phyloP scores from a whole-genome alignment of 2,329 filamentous ascomycete species.

The Dothidotthia symphoricarpi region DNA sequence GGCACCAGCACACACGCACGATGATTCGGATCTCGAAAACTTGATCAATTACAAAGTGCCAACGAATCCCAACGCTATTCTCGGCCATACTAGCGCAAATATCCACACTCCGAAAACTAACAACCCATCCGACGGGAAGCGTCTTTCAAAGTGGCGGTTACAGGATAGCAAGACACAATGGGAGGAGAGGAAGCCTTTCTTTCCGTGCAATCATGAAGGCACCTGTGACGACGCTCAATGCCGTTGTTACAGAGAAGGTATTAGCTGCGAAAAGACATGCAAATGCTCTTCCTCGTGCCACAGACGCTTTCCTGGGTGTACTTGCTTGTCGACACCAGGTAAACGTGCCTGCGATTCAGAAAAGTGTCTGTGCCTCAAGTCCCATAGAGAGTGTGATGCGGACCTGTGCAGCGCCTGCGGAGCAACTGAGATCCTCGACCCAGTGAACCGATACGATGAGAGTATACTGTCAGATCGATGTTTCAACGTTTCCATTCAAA shows the following conservation, averaged over 20 bases:
- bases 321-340: slow-evolving; percentile 24
- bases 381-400: slow-evolving; percentile 79
- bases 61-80: slow-evolving; percentile 15
- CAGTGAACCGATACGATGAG: slow-evolving; percentile 62
- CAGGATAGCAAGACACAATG: slow-evolving; percentile 50
- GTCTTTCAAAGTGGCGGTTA: slow-evolving; percentile 18
- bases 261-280: slow-evolving; percentile 74
- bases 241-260: slow-evolving; percentile 58
- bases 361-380: slow-evolving; percentile 65
- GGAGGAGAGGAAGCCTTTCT: slow-evolving; percentile 57
- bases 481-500: slow-evolving; percentile 70
- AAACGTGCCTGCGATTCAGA: slow-evolving; percentile 45
- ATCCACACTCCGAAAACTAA: background rate
- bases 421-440: slow-evolving; percentile 66
- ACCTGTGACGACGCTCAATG: slow-evolving; percentile 61
- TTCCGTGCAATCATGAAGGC: slow-evolving; percentile 69
- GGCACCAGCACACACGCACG: slow-evolving; percentile 11
- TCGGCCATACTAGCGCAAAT: slow-evolving; percentile 3
- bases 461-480: slow-evolving; percentile 60
- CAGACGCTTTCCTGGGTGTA: slow-evolving; percentile 47
- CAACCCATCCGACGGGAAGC: too few species aligned
- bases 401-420: slow-evolving; percentile 72
- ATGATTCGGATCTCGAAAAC: slow-evolving; percentile 23
- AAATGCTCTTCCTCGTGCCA: slow-evolving; percentile 62
- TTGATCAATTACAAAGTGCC: slow-evolving; percentile 26